Evolutionary conservation across 352 stramenopile species (phyloP), one percentile per base, ranked within the genome.

Genomic region (Pseudoperonospora humuli): DNA sequence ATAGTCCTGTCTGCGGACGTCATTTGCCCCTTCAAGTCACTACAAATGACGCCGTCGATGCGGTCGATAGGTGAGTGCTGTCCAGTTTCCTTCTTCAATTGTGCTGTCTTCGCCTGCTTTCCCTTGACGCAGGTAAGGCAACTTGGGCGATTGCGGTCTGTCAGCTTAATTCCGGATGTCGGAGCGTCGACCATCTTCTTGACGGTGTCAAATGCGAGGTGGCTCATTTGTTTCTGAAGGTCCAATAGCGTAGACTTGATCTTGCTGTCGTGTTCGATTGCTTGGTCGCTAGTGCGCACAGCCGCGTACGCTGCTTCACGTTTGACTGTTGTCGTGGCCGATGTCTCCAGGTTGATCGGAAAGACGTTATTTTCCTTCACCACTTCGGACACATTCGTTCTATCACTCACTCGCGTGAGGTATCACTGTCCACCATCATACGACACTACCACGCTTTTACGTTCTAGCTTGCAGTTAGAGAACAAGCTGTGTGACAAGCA

Each of bases 41-140:
- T 36, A 32, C 47, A 55, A 3, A 55, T 55, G 0, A 50, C 50
- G 1, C 26, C 50, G n/a, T 42, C 41, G 10, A 50, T 34, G 4
- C 15, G 7, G 14, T 52, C 32, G 5, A 57, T 21, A 2, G 50
- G 50, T 4, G 50, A 19, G 53, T 41, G 2, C 17, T 4, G 3
- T 36, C 43, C 5, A 36, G 39, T 15, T 48, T 29, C n/a, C 6
- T 52, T 41, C 9, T 37, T 46, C 1, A 36, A 48, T 21, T 39
- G 23, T 2, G 11, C 19, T 6, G 14, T 20, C 15, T 29, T 10
- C 0, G 14, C 7, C 14, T 56, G 38, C 17, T 55, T 61, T 0
- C 45, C 38, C 10, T 6, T n/a, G n/a, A n/a, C n/a, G n/a, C n/a
- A n/a, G n/a, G 31, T 40, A 1, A 56, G 21, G 7, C 32, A 56